Evolutionary conservation across 2,329 filamentous ascomycete genomes (phyloP), one percentile per base, ranked within the genome.

Genomic region (Colletotrichum orchidophilum): DNA sequence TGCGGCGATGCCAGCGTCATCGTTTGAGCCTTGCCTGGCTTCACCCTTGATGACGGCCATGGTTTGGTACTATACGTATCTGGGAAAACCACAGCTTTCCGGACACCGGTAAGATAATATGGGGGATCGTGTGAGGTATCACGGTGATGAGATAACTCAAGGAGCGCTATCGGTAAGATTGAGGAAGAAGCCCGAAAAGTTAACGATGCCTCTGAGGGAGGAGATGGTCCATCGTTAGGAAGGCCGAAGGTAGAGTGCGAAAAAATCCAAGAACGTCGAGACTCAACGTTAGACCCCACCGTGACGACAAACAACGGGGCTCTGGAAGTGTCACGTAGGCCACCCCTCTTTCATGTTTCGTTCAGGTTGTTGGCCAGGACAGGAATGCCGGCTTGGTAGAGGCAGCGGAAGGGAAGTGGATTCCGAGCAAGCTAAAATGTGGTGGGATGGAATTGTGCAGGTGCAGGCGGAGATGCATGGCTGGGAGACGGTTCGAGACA

Each of bases 1-100:
- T 64, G 74, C 74, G 42, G 75, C 64, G 58, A 78, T 75, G 65
- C 80, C 78, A 70, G 52, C 39, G 35, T 67, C 59, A 66, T 75
- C 75, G 61, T 74, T 73, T 1, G 74, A 61, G 65, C 66, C 61
- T n/a, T 70, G 27, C 35, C 29, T 60, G 3, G 63, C 54, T n/a
- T 58, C 52, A n/a, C 31, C 35, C 18, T 55, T 52, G 8, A 29
- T 58, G 57, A 42, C 46, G 18, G 29, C 42, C 67, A 70, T 70
- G 15, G 5, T 46, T 12, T 61, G 27, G 31, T 33, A 53, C 31
- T 18, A 7, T 46, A 57, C 21, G 18, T 7, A 24, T 24, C 7
- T 54, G 21, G 15, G 13, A 50, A 46, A 35, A 18, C n/a, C 24
- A 59, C 24, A 13, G 13, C 29, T 29, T 4, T 29, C 15, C 33